phyloP scores from a whole-genome alignment of 768 basidiomycete genomes.

The Psilocybe sp. region DNA sequence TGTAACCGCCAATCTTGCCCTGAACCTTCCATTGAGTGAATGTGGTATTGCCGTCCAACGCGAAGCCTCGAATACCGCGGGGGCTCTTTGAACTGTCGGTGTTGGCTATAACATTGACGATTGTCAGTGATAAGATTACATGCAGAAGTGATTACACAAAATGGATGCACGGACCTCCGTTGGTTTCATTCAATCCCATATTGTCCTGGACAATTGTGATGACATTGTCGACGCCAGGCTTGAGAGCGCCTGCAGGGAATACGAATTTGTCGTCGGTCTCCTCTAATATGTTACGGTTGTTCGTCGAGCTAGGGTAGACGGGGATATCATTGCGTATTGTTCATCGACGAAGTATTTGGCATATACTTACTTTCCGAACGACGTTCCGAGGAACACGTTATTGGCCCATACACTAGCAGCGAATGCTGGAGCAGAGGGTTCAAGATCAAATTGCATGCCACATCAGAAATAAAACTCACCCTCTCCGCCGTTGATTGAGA shows the following conservation, averaged over 20 bases:
- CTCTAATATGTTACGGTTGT: conserved; percentile 55
- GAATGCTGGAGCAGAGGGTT: conserved; percentile 48
- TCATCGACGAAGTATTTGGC: neutral
- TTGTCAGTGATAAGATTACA: neutral
- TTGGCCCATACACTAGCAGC: conserved; percentile 85
- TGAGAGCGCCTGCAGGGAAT: conserved; percentile 57
- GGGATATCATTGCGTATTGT: neutral
- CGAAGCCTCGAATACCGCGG: conserved; percentile 76
- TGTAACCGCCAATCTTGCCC: conserved; percentile 74
- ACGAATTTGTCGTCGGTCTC: conserved; percentile 67
- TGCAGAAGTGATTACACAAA: neutral
- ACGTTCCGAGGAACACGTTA: conserved; percentile 64
- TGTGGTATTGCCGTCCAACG: conserved; percentile 51
- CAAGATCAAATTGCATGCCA: neutral
- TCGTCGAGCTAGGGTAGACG: conserved; percentile 53
- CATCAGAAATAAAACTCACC: conserved; percentile 32
- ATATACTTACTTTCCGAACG: conserved; percentile 64
- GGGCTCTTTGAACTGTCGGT: conserved; percentile 66
- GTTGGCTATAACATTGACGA: conserved; percentile 22
- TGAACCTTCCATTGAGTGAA: conserved; percentile 71
- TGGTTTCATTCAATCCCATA: conserved; percentile 71
- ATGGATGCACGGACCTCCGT: conserved; percentile 32
- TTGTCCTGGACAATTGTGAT: conserved; percentile 83
- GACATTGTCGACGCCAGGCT: conserved; percentile 59
- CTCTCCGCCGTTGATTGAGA: conserved; percentile 80